These are phyloP conservation scores for Ulvella scutata DNA, from an alignment of 139 green algal genomes.

Conservation along the genomic window DNA sequence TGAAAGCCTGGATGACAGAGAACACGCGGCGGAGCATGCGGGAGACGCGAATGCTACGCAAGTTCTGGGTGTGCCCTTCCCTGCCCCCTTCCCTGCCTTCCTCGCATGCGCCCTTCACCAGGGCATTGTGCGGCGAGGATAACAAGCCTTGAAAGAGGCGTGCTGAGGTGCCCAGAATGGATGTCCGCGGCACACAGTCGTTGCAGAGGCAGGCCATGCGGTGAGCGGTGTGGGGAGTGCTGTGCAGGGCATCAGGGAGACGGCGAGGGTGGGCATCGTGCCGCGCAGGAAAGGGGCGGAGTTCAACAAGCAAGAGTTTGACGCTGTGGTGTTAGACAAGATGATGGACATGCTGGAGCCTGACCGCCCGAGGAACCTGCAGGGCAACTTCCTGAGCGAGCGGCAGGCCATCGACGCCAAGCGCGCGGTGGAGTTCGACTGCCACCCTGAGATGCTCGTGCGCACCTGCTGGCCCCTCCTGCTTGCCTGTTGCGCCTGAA, in stretches of 20 bases:
- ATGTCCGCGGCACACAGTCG: too few relatives aligned
- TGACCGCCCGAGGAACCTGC: not conserved
- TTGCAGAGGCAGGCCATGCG: too few relatives aligned
- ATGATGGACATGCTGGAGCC: slow-evolving; percentile 1
- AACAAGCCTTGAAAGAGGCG: too few relatives aligned
- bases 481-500: too few relatives aligned
- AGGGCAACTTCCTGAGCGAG: not conserved
- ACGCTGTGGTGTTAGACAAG: not conserved
- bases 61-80: not conserved
- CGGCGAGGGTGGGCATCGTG: not conserved
- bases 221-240: too few relatives aligned
- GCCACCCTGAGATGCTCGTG: not conserved
- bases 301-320: not conserved
- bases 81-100: not conserved
- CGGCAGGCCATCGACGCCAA: not conserved
- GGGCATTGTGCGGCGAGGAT: too few relatives aligned
- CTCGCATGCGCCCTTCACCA: too few relatives aligned
- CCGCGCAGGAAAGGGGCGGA: not conserved
- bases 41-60: not conserved
- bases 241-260: slow-evolving; percentile 3
- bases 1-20: not conserved
- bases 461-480: not conserved
- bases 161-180: too few relatives aligned
- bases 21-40: not conserved
- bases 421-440: not conserved